Evolutionary conservation across 805 yeast genomes (phyloP), one percentile per base, ranked within the genome.

Genomic region (Candida ponderosae): DNA sequence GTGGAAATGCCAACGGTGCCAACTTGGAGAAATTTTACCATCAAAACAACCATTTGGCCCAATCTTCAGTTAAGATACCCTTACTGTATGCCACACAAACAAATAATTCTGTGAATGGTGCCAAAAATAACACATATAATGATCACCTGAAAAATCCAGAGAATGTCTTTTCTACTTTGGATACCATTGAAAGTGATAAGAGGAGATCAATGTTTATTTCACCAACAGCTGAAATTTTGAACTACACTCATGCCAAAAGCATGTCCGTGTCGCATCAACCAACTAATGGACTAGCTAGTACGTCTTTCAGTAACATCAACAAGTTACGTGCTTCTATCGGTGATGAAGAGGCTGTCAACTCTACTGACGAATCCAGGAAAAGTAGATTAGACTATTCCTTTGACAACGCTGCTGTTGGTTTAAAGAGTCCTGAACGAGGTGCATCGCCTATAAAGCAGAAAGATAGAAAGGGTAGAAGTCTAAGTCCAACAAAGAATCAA

Each of bases 201-300:
- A 56, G 53, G 38, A 60, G 40, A 42, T 41, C 63, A 3, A 67
- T 80, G 72, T 85, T 81, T 57, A 74, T 83, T 37, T 83, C 93
- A 3, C 95, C 95, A 26, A 85, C 94, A 1, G 79, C 79, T 15
- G 87, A 82, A 49, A 81, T 79, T 15, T 72, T 79, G 73, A 65
- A 65, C 39, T 71, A 49, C 33, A 40, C 52, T 36, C 34, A 53
- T 42, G 30, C 72, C 66, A 51, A 51, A 65, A 54, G 51, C 56
- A 36, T 62, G 60, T 41, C 50, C 18, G 37, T 32, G 4, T 20
- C 35, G 19, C 19, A 31, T n/a, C n/a, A n/a, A n/a, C n/a, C n/a
- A n/a, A n/a, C n/a, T n/a, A n/a, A n/a, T n/a, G n/a, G n/a, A n/a
- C n/a, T n/a, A n/a, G n/a, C n/a, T n/a, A n/a, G n/a, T n/a, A n/a